Evolutionary conservation across 2,329 filamentous ascomycete species (phyloP).

Genomic region (Paracoccidioides brasiliensis): DNA sequence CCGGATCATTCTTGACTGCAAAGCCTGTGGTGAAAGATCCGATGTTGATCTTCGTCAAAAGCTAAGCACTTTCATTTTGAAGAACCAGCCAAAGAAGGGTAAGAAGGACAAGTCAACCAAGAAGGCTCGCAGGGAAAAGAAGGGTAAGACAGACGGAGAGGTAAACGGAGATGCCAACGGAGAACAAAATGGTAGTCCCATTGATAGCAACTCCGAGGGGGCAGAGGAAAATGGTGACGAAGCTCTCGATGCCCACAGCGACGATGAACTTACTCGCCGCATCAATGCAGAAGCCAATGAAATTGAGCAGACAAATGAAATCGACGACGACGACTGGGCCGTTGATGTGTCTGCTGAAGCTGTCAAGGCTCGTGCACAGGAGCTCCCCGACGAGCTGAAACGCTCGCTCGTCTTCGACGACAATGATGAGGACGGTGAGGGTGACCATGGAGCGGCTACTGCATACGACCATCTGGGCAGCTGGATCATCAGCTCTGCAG

Average conservation of each 20-base stretch:
- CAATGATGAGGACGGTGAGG: constrained; percentile 70
- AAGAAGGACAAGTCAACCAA: constrained; percentile 97
- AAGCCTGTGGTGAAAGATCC: constrained; percentile 88
- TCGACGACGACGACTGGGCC: constrained; percentile 84
- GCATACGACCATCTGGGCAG: constrained; percentile 82
- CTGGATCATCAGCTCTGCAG: constrained; percentile 70
- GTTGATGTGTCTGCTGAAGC: constrained; percentile 94
- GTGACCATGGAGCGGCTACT: constrained; percentile 59
- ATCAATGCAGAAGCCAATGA: constrained; percentile 56
- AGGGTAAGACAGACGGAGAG: constrained; percentile 49
- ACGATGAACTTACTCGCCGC: constrained; percentile 78
- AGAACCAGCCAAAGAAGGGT: constrained; percentile 75
- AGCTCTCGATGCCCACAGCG: constrained; percentile 61
- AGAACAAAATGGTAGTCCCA: constrained; percentile 45
- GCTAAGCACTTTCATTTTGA: constrained; percentile 92
- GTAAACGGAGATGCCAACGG: constrained; percentile 45
- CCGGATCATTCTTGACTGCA: constrained; percentile 88
- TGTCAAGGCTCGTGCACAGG: constrained; percentile 83
- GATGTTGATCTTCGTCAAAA: constrained; percentile 89
- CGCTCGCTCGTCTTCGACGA: constrained; percentile 73
- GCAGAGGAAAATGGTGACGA: constrained; percentile 52
- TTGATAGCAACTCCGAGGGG: constrained; percentile 52
- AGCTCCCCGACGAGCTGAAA: constrained; percentile 90
- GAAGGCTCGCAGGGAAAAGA: constrained; percentile 66
- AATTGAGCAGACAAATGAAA: constrained; percentile 55